These are phyloP conservation scores for Bertia moriformis DNA, from an alignment of 2,329 filamentous ascomycete species.

Conservation along the genomic window DNA sequence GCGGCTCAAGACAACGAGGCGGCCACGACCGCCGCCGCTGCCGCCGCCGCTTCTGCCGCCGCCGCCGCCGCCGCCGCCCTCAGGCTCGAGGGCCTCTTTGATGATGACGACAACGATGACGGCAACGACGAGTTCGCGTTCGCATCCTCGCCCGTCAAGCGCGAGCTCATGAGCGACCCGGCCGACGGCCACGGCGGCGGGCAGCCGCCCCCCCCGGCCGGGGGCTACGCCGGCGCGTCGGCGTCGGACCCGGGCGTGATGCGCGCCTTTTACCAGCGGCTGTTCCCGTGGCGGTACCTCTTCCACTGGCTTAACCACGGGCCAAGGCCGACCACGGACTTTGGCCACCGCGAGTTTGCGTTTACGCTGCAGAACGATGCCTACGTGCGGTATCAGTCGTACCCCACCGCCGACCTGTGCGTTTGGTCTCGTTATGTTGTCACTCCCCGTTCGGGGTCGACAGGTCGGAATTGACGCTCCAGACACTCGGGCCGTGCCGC, in stretches of 20 bases:
- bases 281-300: slow-evolving; percentile 52
- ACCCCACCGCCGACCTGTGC: slow-evolving; percentile 35
- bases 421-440: slow-evolving; percentile 10
- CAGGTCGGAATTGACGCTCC: background rate
- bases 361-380: slow-evolving; percentile 53
- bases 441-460: too few relatives aligned
- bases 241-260: slow-evolving; percentile 1
- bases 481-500: background rate
- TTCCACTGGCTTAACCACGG: slow-evolving; percentile 61
- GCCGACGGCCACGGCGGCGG: too few relatives aligned
- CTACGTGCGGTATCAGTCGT: slow-evolving; percentile 14
- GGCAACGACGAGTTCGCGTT: too few relatives aligned
- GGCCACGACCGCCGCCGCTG: too few relatives aligned
- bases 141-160: too few relatives aligned
- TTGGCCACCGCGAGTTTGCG: slow-evolving; percentile 55
- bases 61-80: too few relatives aligned
- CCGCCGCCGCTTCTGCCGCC: too few relatives aligned
- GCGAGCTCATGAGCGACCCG: too few relatives aligned
- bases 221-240: slow-evolving; percentile 59
- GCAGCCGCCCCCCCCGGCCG: background rate
- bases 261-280: slow-evolving; percentile 24
- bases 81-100: background rate
- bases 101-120: background rate
- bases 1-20: too few relatives aligned
- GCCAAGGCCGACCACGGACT: slow-evolving; percentile 45